phyloP scores from a whole-genome alignment of 1,139 yeast species.

The Nematodospora anomalae region DNA sequence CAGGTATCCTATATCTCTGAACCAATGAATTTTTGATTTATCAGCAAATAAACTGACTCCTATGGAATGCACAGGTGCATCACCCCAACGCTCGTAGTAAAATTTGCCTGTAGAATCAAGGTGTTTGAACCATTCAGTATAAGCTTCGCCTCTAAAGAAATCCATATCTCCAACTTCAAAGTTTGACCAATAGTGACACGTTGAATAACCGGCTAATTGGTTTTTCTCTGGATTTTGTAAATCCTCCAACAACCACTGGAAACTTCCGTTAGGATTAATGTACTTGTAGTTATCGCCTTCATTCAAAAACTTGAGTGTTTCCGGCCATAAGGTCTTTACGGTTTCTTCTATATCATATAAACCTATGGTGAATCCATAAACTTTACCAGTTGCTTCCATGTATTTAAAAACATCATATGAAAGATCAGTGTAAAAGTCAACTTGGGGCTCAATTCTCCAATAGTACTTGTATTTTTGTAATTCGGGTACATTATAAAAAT shows the following conservation, averaged over 20 bases:
- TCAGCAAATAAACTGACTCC: conserved; percentile 77
- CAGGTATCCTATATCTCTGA: conserved; percentile 79
- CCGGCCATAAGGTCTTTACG: conserved; percentile 65
- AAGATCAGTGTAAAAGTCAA: conserved; percentile 62
- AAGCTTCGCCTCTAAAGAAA: conserved; percentile 68
- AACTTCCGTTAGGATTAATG: conserved; percentile 58
- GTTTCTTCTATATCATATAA: conserved; percentile 70
- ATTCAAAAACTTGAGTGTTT: conserved; percentile 58
- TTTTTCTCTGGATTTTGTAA: conserved; percentile 59
- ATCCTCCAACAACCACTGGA: conserved; percentile 71
- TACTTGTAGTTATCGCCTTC: conserved; percentile 60
- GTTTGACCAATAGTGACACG: conserved; percentile 89
- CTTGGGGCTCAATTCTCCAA: conserved; percentile 83
- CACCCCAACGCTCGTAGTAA: conserved; percentile 90
- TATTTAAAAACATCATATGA: conserved; percentile 78
- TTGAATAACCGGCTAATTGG: conserved; percentile 64
- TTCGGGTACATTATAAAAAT: conserved; percentile 62
- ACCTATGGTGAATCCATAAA: conserved; percentile 69
- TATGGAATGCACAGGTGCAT: conserved; percentile 82
- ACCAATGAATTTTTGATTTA: conserved; percentile 74
- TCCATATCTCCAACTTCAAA: conserved; percentile 84
- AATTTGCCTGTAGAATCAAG: conserved; percentile 74
- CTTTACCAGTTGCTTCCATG: conserved; percentile 61
- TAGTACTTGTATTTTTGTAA: conserved; percentile 54
- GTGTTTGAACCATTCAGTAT: conserved; percentile 60